These are phyloP conservation scores for Triadica sebifera DNA, from an alignment of 345 rosid genomes.

Conservation along the genomic window DNA sequence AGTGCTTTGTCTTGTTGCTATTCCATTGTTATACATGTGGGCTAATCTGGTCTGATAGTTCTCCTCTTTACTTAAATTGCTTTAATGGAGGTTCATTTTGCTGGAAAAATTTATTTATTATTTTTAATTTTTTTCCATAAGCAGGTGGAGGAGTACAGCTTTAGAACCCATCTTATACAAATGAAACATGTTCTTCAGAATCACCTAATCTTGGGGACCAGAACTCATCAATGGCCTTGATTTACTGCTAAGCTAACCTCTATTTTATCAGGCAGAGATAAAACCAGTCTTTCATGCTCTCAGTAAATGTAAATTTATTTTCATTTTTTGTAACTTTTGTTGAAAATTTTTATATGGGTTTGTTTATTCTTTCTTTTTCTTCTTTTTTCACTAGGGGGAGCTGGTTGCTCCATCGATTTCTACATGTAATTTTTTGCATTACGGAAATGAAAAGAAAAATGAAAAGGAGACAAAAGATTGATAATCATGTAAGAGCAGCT, in stretches of 20 bases:
- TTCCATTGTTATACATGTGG: no score
- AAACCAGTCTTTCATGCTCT: neutral
- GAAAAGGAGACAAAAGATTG: conserved; percentile 13
- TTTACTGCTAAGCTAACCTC: conserved; percentile 30
- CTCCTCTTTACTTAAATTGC: no score
- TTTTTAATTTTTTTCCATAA: neutral
- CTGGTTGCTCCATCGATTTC: conserved; percentile 14
- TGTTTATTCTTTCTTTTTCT: neutral
- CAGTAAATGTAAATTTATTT: conserved; percentile 38
- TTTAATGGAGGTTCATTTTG: no score
- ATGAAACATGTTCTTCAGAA: conserved; percentile 47
- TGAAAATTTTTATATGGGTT: conserved; percentile 13
- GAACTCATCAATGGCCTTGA: conserved; percentile 34
- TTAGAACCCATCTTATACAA: conserved; percentile 58
- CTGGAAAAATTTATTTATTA: no score
- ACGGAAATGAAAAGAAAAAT: conserved; percentile 20
- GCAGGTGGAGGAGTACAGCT: conserved; percentile 32
- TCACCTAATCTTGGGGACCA: conserved; percentile 9
- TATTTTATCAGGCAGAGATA: conserved; percentile 20
- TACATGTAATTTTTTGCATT: conserved; percentile 27
- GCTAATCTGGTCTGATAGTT: no score
- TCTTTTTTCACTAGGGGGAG: conserved; percentile 9
- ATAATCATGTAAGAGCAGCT: conserved; percentile 18
- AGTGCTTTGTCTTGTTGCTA: no score
- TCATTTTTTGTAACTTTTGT: neutral